Evolutionary conservation across 345 rosid species (phyloP), one percentile per base, ranked within the genome.

Genomic region (Hibiscus tridactylites): DNA sequence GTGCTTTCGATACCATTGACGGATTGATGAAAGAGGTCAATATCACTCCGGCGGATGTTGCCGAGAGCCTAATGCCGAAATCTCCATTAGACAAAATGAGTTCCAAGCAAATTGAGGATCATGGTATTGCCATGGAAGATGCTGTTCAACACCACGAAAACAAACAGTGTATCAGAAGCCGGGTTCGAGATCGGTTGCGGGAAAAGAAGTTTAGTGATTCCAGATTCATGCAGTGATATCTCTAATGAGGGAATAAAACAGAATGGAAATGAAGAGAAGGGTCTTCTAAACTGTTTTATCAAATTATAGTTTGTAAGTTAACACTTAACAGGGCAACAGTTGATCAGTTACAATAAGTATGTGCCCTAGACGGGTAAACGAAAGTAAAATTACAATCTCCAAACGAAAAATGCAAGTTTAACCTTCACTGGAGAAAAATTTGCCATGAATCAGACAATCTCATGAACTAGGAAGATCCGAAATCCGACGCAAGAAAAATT

Each of bases 31-130:
- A 58, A 42, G 83, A 80, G 74, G 65, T 73, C 0, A 47, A 80
- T 6, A 82, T 84, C 44, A 46, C 80, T 11, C 82, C 84, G 9
- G 86, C 84, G 13, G 82, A 84, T 75, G 80, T 81, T 0, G 87
- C 84, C 3, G 83, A 84, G 75, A 74, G 75, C 53, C 65, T 83
- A 65, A 83, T 83, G 81, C 83, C 79, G 2, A 83, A 81, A 60
- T 74, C 53, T 21, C 29, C 61, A 3, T 21, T 57, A 24, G 61
- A 57, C 8, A 0, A 28, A 69, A 54, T 50, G 28, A 61, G n/a
- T 58, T 60, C 49, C 9, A 56, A 63, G 24, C 67, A 61, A 54
- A 26, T 24, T 53, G 75, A 53, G 35, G 58, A 74, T 15, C 39
- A 44, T 21, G 29, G 10, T 35, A 21, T 42, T 50, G 61, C 42